Evolutionary conservation across 805 yeast genomes (phyloP), one percentile per base, ranked within the genome.

Genomic region (Monosporozyma servazzii): DNA sequence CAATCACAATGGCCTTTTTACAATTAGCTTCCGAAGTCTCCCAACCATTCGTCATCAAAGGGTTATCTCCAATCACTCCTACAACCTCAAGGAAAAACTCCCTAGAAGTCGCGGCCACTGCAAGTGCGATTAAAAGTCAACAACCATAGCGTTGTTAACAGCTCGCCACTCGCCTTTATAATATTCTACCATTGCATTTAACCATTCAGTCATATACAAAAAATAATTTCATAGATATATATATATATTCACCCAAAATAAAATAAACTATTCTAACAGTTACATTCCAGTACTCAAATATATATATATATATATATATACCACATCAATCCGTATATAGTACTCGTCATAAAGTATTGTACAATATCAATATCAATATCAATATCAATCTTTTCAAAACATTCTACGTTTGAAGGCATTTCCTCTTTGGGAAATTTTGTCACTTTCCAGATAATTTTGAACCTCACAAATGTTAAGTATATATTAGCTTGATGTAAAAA

Each of bases 1-100:
- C 42, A 27, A 5, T 18, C 17, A 43, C 10, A 42, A 48, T 54
- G 56, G 61, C 66, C 51, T 81, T 79, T 65, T 72, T 82, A 64
- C 72, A 74, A 44, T 73, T 82, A 65, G 74, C 83, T 40, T 74
- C 80, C 48, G 80, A 79, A 55, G 68, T 76, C 50, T 73, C 79
- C 53, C 72, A 77, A 64, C 88, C 88, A 58, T 82, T 81, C 59
- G 47, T 81, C 51, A 44, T 48, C 36, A 36, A 44, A 33, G 46
- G 41, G 6, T 7, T 48, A n/a, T 48, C 87, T 0, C 87, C 86
- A 39, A 72, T 73, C 8, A 40, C 57, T 15, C 87, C 86, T 39
- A 72, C 72, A 9, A 36, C 56, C 13, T 56, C 63, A 27, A 62
- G 67, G 56, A 61, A 62, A 52, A 63, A 61, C 59, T 60, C 65